phyloP scores from a whole-genome alignment of 148 eudicot genomes.

The Amaranthus cruentus region DNA sequence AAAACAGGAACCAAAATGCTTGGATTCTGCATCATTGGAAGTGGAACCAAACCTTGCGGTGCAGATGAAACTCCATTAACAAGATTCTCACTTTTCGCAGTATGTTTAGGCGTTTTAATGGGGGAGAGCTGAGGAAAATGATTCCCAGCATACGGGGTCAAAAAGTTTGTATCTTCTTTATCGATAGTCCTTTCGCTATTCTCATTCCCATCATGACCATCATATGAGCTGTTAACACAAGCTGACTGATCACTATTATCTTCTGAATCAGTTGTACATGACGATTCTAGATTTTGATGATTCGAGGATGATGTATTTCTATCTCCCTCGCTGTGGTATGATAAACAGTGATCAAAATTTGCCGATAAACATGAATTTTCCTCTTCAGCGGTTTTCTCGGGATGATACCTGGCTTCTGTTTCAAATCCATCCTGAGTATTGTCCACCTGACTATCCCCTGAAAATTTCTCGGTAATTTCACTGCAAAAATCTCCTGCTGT shows the following conservation, averaged over 20 bases:
- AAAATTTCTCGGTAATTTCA: slow-evolving; percentile 29
- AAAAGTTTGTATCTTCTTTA: slow-evolving; percentile 27
- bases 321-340: slow-evolving; percentile 90
- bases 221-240: slow-evolving; percentile 28
- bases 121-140: slow-evolving; percentile 26
- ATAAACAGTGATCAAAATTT: slow-evolving; percentile 82
- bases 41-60: slow-evolving; percentile 29
- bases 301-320: slow-evolving; percentile 60
- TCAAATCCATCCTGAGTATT: slow-evolving; percentile 17
- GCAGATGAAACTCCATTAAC: slow-evolving; percentile 22
- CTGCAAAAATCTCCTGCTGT: slow-evolving; percentile 30
- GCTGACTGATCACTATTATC: slow-evolving; percentile 53
- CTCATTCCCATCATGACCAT: slow-evolving; percentile 32
- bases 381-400: slow-evolving; percentile 34
- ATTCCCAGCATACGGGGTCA: slow-evolving; percentile 19
- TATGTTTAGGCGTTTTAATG: slow-evolving; percentile 23
- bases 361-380: slow-evolving; percentile 31
- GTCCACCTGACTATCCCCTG: slow-evolving; percentile 25
- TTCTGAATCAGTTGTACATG: slow-evolving; percentile 80
- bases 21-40: slow-evolving; percentile 55
- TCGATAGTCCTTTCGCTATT: slow-evolving; percentile 18
- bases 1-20: slow-evolving; percentile 54
- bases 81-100: slow-evolving; percentile 25
- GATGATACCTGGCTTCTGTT: slow-evolving; percentile 20
- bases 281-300: slow-evolving; percentile 57